A percentile compares a stretch with the other conserved stretches of the same genome.
phyloP scores from a whole-genome alignment of 2,329 filamentous ascomycete genomes.

The Botrytis aclada region DNA sequence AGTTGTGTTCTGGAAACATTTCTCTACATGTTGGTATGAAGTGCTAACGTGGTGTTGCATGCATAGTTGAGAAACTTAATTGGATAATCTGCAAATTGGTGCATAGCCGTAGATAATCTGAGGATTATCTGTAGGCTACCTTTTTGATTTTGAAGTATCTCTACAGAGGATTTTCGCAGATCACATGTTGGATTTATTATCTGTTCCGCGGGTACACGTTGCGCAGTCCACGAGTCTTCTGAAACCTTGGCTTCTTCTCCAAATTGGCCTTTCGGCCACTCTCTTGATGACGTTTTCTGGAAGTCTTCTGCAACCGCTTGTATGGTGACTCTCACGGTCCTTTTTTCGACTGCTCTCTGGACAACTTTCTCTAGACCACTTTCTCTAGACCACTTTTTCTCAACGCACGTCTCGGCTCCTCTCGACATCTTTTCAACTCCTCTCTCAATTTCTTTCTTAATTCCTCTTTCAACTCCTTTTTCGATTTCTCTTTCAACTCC shows the following conservation, averaged over 20 bases:
- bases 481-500: too few relatives aligned
- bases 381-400: too few relatives aligned
- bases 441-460: too few relatives aligned
- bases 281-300: too few relatives aligned
- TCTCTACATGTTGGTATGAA: background rate
- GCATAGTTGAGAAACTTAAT: background rate
- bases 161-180: too few relatives aligned
- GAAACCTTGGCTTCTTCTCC: background rate
- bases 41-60: background rate
- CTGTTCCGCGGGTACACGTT: background rate
- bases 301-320: fast-evolving
- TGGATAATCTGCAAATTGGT: fast-evolving
- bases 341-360: too few relatives aligned
- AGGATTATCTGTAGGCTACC: fast-evolving
- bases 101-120: too few relatives aligned
- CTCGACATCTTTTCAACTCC: too few relatives aligned
- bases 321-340: background rate
- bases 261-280: background rate
- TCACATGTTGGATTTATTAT: background rate
- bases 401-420: too few relatives aligned
- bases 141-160: background rate
- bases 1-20: fast-evolving
- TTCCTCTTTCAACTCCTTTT: too few relatives aligned
- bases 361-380: too few relatives aligned
- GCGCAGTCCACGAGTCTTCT: background rate